Percentiles rank a stretch among this genome's conserved stretches.
phyloP scores from a whole-genome alignment of 169 alveolate genomes.

The Cryptosporidium sp. region DNA sequence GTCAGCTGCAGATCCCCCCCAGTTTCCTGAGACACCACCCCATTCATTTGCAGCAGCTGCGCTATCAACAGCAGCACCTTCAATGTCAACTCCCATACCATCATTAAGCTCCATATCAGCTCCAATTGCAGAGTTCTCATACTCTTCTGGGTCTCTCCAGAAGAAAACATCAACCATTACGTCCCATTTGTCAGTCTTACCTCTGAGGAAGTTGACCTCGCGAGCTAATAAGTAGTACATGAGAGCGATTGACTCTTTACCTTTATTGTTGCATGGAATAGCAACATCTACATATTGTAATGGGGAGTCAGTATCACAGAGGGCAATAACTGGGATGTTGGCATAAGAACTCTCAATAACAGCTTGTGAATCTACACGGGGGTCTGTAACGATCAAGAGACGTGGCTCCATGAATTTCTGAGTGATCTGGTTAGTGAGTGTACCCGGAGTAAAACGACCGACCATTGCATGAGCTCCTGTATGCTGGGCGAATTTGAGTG shows the following conservation, averaged over 20 bases:
- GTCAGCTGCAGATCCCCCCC: slow-evolving; percentile 74
- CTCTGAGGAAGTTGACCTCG: slow-evolving; percentile 96
- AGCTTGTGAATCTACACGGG: slow-evolving; percentile 97
- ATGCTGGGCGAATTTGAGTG: slow-evolving; percentile 97
- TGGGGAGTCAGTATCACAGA: slow-evolving; percentile 98
- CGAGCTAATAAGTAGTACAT: slow-evolving; percentile 98
- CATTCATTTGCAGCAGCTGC: slow-evolving; percentile 72
- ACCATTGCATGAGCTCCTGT: slow-evolving; percentile 97
- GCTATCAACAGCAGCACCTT: slow-evolving; percentile 67
- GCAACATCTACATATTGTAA: slow-evolving; percentile 97
- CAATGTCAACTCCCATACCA: slow-evolving; percentile 92
- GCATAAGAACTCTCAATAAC: slow-evolving; percentile 97
- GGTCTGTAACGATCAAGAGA: slow-evolving; percentile 98
- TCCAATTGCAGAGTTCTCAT: slow-evolving; percentile 81
- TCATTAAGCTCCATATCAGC: slow-evolving; percentile 98
- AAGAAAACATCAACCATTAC: slow-evolving; percentile 94
- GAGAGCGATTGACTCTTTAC: slow-evolving; percentile 96
- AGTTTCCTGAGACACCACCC: slow-evolving; percentile 72
- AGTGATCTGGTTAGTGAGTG: slow-evolving; percentile 98
- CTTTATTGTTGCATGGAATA: slow-evolving; percentile 99
- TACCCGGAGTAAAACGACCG: slow-evolving; percentile 99
- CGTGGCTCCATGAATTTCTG: slow-evolving; percentile 98
- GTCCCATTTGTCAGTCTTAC: slow-evolving; percentile 91
- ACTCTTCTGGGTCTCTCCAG: slow-evolving; percentile 93
- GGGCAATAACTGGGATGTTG: slow-evolving; percentile 98